Base-by-base conservation (phyloP, 257 asterid species). In the Fraxinus pennsylvanica region DNA sequence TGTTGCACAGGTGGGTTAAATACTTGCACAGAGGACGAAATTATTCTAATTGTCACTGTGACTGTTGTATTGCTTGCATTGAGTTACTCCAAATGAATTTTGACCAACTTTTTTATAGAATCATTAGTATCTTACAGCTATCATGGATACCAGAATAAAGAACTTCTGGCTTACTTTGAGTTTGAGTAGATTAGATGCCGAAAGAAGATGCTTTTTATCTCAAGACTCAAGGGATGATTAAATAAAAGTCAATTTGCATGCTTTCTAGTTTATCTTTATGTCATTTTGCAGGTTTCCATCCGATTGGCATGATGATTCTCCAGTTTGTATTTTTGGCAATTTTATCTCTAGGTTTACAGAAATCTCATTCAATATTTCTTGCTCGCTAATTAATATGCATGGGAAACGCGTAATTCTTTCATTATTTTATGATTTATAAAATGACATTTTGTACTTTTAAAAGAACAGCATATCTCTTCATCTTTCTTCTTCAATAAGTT, bases 1-100 rank as follows among this genome's bases (percentile, higher is more conserved):
- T 86, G 84, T 88, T 82, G 86, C 89, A 43, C 99, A 96, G 99
- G 99, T 96, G 86, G 80, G 94, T 83, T 71, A 68, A 29, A 21
- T 72, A 74, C 78, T 66, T 61, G 35, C 25, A 41, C 65, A 63
- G 22, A 39, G 22, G 65, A 59, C 15, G 75, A 80, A 50, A 47
- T n/a, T 68, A 39, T 74, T 72, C 69, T 70, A 21, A 19, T 79
- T 41, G 52, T 47, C 13, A 0, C 61, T 19, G 19, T 69, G 47
- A 25, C 70, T 33, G 38, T 68, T 7, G 45, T 54, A 22, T 52
- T 73, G 39, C 52, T 65, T 61, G 61, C 61, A 71, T 76, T 75
- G 57, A 75, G 81, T 30, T 72, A 45, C 76, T 65, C 72, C 52
- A 30, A 68, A 69, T 43, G 33, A 75, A 45, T 25, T 71, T 32